phyloP scores from a whole-genome alignment of 306 rosid genomes.

The Acacia crassicarpa region DNA sequence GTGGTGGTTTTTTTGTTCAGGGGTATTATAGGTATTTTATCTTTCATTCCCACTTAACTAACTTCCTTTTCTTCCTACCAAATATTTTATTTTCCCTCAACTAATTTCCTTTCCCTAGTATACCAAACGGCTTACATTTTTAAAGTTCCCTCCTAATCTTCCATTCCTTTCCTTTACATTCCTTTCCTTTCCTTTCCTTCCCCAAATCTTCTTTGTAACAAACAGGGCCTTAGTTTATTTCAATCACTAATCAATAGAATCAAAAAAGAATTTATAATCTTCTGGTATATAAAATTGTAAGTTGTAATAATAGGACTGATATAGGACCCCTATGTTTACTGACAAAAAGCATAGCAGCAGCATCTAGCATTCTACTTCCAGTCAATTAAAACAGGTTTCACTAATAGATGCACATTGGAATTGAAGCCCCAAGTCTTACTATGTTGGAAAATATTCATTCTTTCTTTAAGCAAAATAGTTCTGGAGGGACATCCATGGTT shows the following conservation, averaged over 20 bases:
- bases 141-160: too few species aligned
- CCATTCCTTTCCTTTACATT: too few species aligned
- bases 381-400: constrained; percentile 4
- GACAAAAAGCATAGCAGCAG: not conserved
- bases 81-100: too few species aligned
- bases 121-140: too few species aligned
- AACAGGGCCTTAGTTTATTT: not conserved
- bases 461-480: not conserved
- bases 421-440: constrained; percentile 1
- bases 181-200: too few species aligned
- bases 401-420: not conserved
- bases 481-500: too few species aligned
- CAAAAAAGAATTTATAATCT: not conserved
- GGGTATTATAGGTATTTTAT: too few species aligned
- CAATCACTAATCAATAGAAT: not conserved
- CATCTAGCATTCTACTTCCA: not conserved
- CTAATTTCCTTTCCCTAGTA: too few species aligned
- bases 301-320: not conserved
- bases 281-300: constrained; percentile 15
- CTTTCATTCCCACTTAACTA: too few species aligned
- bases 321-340: constrained; percentile 3
- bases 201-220: too few species aligned
- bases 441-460: not conserved
- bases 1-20: too few species aligned
- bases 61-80: too few species aligned